phyloP scores from a whole-genome alignment of 139 green algal species.

The Edaphochlamys debaryana region DNA sequence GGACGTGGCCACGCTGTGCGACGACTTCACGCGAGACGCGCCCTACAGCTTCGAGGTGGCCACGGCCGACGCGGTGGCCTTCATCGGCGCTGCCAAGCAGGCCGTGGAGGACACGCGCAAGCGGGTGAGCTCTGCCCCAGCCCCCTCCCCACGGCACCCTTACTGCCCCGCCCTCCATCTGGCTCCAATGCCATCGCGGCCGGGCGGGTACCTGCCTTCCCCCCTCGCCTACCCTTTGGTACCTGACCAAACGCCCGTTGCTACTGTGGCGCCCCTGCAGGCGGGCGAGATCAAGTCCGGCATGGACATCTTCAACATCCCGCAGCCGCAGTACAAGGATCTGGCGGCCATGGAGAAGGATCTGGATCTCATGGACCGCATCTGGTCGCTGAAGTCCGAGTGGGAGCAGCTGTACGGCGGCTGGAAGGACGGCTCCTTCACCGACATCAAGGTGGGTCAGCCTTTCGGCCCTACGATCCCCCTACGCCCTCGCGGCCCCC shows the following conservation, averaged over 20 bases:
- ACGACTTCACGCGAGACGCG: slow-evolving; percentile 72
- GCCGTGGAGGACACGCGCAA: slow-evolving; percentile 37
- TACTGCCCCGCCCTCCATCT: not conserved
- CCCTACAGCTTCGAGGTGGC: slow-evolving; percentile 58
- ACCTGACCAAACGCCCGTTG: too few species aligned
- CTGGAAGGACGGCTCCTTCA: slow-evolving; percentile 89
- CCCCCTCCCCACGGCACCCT: too few species aligned
- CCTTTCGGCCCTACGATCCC: too few species aligned
- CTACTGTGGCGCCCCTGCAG: slow-evolving; percentile 34
- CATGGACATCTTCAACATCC: slow-evolving; percentile 91
- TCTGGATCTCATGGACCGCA: slow-evolving; percentile 75
- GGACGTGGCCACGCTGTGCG: slow-evolving; percentile 65
- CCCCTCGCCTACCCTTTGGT: too few species aligned
- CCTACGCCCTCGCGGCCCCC: too few species aligned
- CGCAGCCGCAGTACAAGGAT: slow-evolving; percentile 80
- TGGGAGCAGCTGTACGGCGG: slow-evolving; percentile 79
- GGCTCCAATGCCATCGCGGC: too few species aligned
- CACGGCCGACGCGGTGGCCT: slow-evolving; percentile 49
- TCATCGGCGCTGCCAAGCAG: slow-evolving; percentile 57
- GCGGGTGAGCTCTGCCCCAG: too few species aligned
- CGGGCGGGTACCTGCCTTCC: too few species aligned
- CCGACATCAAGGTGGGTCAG: slow-evolving; percentile 70
- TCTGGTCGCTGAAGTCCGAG: slow-evolving; percentile 80
- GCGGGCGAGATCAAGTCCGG: slow-evolving; percentile 78
- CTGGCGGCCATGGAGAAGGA: slow-evolving; percentile 73